Percentiles rank a stretch among this genome's conserved stretches.
Conservation (phyloP, 2,329 filamentous ascomycete genomes). For the Colletotrichum musae region DNA sequence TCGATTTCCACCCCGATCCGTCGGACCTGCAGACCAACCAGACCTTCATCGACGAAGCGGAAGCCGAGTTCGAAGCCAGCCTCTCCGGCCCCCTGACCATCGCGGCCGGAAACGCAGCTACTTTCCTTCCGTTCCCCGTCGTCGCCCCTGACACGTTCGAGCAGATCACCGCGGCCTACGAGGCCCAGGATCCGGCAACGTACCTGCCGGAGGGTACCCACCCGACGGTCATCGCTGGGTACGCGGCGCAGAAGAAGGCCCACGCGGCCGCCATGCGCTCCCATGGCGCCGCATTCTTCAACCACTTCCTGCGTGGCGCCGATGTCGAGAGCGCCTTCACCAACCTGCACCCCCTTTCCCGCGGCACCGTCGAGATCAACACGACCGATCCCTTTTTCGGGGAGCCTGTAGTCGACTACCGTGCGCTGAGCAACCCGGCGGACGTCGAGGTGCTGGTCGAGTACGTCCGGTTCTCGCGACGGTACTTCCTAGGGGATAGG, state of each 20-base stretch:
- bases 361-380: slow-evolving; percentile 52
- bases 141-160: slow-evolving; percentile 42
- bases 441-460: slow-evolving; percentile 47
- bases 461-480: slow-evolving; percentile 47
- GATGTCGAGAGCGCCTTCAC: slow-evolving; percentile 31
- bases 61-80: slow-evolving; percentile 38
- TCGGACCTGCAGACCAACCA: slow-evolving; percentile 37
- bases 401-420: slow-evolving; percentile 48
- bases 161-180: slow-evolving; percentile 40
- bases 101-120: slow-evolving; percentile 40
- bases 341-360: slow-evolving; percentile 42
- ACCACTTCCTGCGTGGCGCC: slow-evolving; percentile 38
- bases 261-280: slow-evolving; percentile 52
- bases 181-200: slow-evolving; percentile 45
- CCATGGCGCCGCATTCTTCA: slow-evolving; percentile 53
- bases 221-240: slow-evolving; percentile 53
- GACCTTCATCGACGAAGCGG: slow-evolving; percentile 35
- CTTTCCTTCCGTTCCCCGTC: slow-evolving; percentile 43
- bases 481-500: slow-evolving; percentile 52
- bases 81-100: slow-evolving; percentile 43
- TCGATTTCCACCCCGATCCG: slow-evolving; percentile 42
- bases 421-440: slow-evolving; percentile 46
- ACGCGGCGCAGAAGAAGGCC: slow-evolving; percentile 53
- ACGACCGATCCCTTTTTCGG: slow-evolving; percentile 47
- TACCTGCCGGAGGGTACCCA: slow-evolving; percentile 49